Evolutionary conservation across 2,329 filamentous ascomycete species (phyloP).

Genomic region (Aspergillus neotritici): DNA sequence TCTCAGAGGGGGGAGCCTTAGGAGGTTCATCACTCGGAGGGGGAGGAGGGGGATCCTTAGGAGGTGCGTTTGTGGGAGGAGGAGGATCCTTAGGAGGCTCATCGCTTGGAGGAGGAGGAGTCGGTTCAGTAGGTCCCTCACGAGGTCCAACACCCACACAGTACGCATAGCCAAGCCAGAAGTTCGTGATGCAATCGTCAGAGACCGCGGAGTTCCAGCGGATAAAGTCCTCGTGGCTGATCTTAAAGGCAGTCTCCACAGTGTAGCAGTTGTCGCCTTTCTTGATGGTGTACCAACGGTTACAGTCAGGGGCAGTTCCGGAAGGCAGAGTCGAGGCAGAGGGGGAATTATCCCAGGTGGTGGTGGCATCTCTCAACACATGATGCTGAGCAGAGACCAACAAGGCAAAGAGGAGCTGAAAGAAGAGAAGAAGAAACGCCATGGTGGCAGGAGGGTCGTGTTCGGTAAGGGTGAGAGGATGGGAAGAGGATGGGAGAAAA

Average conservation of each 20-base stretch:
- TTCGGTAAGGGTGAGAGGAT: not conserved
- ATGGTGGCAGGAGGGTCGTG: not conserved
- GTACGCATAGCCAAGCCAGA: constrained; percentile 10
- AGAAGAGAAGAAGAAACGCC: not conserved
- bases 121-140: not conserved
- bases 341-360: constrained; percentile 3
- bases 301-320: constrained; percentile 6
- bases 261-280: constrained; percentile 7
- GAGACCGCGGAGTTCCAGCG: constrained; percentile 8
- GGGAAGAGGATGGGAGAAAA: too few species aligned
- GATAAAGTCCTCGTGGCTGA: constrained; percentile 6
- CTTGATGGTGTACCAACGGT: constrained; percentile 8
- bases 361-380: not conserved
- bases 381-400: not conserved
- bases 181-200: constrained; percentile 5
- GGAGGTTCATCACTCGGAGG: too few species aligned
- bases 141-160: constrained; percentile 7
- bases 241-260: not conserved
- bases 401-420: not conserved
- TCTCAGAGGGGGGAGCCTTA: not conserved
- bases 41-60: too few species aligned
- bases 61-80: too few species aligned
- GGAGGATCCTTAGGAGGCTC: too few species aligned
- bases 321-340: constrained; percentile 2
- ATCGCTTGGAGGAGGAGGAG: not conserved